These are phyloP conservation scores for Botrytis aclada DNA, from an alignment of 2,329 filamentous ascomycete species.

Conservation along the genomic window DNA sequence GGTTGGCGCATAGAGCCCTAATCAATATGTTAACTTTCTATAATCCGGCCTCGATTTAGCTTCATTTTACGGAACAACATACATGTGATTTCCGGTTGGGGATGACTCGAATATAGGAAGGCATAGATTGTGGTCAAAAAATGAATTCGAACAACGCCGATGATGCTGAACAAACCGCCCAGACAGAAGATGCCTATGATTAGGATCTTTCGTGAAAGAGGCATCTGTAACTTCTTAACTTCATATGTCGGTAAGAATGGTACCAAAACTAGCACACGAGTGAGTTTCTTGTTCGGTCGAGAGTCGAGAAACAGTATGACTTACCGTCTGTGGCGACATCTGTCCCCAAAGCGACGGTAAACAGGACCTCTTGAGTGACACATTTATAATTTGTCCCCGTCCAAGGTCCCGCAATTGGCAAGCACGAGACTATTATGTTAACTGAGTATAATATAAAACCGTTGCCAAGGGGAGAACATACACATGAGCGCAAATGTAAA, in stretches of 20 bases:
- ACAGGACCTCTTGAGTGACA: not conserved
- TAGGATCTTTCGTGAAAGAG: not conserved
- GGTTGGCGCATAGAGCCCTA: not conserved
- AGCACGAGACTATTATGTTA: not conserved
- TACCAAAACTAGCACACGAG: not conserved
- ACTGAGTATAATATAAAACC: not conserved
- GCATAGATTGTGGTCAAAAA: not conserved
- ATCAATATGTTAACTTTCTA: not conserved
- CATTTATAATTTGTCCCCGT: not conserved
- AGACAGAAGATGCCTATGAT: constrained; percentile 2
- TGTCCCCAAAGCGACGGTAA: not conserved
- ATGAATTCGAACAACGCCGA: not conserved
- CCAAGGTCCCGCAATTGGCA: not conserved
- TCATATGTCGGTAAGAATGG: not conserved
- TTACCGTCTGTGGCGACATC: not conserved
- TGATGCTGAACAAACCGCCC: not conserved
- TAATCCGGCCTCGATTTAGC: not conserved
- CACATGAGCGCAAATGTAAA: not conserved
- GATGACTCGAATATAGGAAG: not conserved
- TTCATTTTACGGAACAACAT: not conserved
- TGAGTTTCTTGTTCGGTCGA: not conserved
- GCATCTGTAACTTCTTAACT: constrained; percentile 3
- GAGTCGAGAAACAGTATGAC: not conserved
- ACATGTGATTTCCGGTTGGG: not conserved
- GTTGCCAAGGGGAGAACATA: not conserved